Evolutionary conservation across 768 basidiomycete genomes (phyloP).

Genomic region (Xerocomellus intermedius): DNA sequence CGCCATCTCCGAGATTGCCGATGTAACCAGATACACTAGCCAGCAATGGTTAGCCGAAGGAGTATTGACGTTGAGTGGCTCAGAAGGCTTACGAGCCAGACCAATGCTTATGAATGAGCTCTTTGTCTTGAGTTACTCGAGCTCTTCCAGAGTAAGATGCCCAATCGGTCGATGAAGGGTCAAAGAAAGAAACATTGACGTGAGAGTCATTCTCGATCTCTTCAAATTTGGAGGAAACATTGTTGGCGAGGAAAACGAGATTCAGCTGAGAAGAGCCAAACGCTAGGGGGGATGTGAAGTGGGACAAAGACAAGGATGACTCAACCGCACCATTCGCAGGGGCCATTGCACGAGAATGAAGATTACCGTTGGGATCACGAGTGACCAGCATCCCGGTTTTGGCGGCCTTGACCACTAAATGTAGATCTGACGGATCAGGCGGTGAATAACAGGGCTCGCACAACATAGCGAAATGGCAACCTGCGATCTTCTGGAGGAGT

Average conservation of each 20-base stretch:
- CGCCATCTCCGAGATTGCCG: slow-evolving; percentile 80
- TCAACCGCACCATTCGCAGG: slow-evolving; percentile 57
- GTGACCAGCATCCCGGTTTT: slow-evolving; percentile 79
- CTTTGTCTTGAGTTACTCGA: slow-evolving; percentile 58
- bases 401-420: slow-evolving; percentile 59
- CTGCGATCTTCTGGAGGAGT: slow-evolving; percentile 65
- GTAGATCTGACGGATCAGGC: slow-evolving; percentile 46
- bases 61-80: not conserved
- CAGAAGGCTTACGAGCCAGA: slow-evolving; percentile 42
- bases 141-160: slow-evolving; percentile 77
- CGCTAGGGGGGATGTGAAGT: slow-evolving; percentile 31
- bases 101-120: slow-evolving; percentile 65
- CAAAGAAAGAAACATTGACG: slow-evolving; percentile 80
- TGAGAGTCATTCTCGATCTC: slow-evolving; percentile 74
- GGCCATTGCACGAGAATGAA: slow-evolving; percentile 83
- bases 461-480: slow-evolving; percentile 27
- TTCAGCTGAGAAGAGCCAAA: slow-evolving; percentile 47
- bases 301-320: not conserved
- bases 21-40: slow-evolving; percentile 72
- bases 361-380: slow-evolving; percentile 57
- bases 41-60: not conserved
- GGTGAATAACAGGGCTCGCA: not conserved
- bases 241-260: slow-evolving; percentile 73
- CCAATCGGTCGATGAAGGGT: slow-evolving; percentile 72
- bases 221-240: slow-evolving; percentile 67